These are phyloP conservation scores for Diaporthe humulicola DNA, from an alignment of 2,329 filamentous ascomycete species.

Conservation along the genomic window DNA sequence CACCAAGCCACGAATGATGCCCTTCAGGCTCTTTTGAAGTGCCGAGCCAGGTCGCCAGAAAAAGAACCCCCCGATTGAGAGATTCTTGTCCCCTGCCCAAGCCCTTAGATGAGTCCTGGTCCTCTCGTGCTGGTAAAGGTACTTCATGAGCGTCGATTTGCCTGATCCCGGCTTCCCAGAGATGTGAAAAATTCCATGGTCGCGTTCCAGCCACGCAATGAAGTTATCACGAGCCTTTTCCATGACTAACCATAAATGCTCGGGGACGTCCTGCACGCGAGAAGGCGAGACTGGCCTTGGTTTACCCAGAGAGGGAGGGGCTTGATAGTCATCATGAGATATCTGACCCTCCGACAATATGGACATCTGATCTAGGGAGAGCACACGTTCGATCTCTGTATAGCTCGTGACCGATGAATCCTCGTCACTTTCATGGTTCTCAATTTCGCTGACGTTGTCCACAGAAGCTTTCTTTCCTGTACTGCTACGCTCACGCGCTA, in stretches of 20 bases:
- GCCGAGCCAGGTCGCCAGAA: constrained; percentile 6
- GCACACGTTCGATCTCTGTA: background rate
- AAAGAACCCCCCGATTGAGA: background rate
- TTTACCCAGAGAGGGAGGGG: background rate
- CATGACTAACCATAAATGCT: background rate
- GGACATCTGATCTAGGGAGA: background rate
- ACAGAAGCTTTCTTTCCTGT: background rate
- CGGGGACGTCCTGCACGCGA: background rate
- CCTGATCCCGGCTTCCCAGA: background rate
- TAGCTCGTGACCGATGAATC: background rate
- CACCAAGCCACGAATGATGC: background rate
- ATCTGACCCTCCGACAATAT: background rate
- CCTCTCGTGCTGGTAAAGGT: background rate
- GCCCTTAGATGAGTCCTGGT: background rate
- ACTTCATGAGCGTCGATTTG: constrained; percentile 7
- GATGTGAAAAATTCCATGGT: background rate
- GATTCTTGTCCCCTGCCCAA: background rate
- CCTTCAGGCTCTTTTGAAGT: background rate
- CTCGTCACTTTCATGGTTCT: background rate
- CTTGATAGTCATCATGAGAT: background rate
- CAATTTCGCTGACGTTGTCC: background rate
- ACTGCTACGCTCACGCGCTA: background rate
- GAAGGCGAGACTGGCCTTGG: background rate
- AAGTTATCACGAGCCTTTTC: constrained; percentile 11
- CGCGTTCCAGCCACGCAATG: background rate